Evolutionary conservation across 1,284 basidiomycete species (phyloP).

Genomic region (Coniferiporia weirii): DNA sequence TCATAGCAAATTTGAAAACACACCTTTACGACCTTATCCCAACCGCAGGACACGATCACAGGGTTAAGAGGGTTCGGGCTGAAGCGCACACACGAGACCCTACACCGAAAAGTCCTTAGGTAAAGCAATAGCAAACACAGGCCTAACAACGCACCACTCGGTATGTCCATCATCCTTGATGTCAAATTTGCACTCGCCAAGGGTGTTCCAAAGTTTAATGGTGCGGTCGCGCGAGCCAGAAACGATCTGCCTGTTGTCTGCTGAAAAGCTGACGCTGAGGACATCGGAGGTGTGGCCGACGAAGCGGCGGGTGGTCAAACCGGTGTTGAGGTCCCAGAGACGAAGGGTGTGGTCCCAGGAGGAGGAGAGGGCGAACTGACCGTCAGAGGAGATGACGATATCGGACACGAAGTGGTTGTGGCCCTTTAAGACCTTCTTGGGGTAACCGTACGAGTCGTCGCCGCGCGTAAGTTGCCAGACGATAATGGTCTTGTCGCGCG

Average conservation of each 20-base stretch:
- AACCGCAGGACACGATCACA: slow-evolving; percentile 98
- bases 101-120: slow-evolving; percentile 27
- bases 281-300: slow-evolving; percentile 99
- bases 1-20: slow-evolving; percentile 29
- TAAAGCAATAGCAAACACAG: not conserved
- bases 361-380: slow-evolving; percentile 98
- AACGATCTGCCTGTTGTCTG: slow-evolving; percentile 98
- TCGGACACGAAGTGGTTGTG: slow-evolving; percentile 99
- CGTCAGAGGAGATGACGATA: slow-evolving; percentile 97
- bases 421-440: slow-evolving; percentile 96
- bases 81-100: slow-evolving; percentile 99
- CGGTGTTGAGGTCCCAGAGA: slow-evolving; percentile 98
- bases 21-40: slow-evolving; percentile 99
- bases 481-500: slow-evolving; percentile 99
- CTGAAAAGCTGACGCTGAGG: slow-evolving; percentile 95
- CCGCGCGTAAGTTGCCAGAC: slow-evolving; percentile 99
- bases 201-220: slow-evolving; percentile 99
- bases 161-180: slow-evolving; percentile 98
- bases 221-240: slow-evolving; percentile 95
- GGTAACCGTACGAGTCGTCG: slow-evolving; percentile 89
- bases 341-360: slow-evolving; percentile 99
- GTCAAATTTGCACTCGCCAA: slow-evolving; percentile 99
- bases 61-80: slow-evolving; percentile 98
- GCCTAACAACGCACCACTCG: slow-evolving; percentile 70
- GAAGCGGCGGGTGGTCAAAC: slow-evolving; percentile 91